A percentile compares a stretch with the other conserved stretches of the same genome.
These are phyloP conservation scores for Cryoendolithus antarcticus DNA, from an alignment of 2,329 filamentous ascomycete genomes.

Conservation along the genomic window DNA sequence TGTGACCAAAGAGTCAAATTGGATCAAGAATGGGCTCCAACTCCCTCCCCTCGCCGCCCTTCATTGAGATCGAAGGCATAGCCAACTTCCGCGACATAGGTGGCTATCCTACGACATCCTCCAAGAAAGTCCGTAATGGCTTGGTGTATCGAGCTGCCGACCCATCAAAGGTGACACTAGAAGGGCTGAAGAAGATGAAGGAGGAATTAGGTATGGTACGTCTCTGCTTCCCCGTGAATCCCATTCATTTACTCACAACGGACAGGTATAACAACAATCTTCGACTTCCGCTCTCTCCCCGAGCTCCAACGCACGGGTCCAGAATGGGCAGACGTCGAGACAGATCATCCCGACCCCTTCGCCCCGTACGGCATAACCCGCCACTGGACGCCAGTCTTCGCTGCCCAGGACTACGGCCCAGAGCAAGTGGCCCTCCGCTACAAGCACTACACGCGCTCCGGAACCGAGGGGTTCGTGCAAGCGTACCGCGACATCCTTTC, in stretches of 20 bases:
- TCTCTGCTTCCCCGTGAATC: background rate
- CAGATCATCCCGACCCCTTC: slow-evolving; percentile 7
- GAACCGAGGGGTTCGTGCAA: slow-evolving; percentile 46
- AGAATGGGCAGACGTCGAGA: slow-evolving; percentile 15
- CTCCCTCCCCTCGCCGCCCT: slow-evolving; percentile 19
- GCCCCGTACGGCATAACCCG: slow-evolving; percentile 38
- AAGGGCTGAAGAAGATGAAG: slow-evolving; percentile 40
- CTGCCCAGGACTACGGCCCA: slow-evolving; percentile 47
- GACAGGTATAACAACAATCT: slow-evolving; percentile 48
- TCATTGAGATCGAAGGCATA: slow-evolving; percentile 41
- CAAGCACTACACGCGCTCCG: slow-evolving; percentile 45
- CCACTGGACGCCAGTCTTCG: slow-evolving; percentile 54
- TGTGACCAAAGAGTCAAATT: too few relatives aligned
- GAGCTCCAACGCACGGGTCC: slow-evolving; percentile 41
- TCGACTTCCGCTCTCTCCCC: slow-evolving; percentile 52
- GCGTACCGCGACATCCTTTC: slow-evolving; percentile 52
- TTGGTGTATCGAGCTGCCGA: slow-evolving; percentile 59
- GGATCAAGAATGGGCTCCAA: too few relatives aligned
- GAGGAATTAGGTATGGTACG: slow-evolving; percentile 20
- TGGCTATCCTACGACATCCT: slow-evolving; percentile 12
- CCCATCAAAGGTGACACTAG: slow-evolving; percentile 44
- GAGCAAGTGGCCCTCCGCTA: slow-evolving; percentile 51
- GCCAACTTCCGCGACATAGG: slow-evolving; percentile 59
- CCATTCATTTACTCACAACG: too few relatives aligned
- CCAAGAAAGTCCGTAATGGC: slow-evolving; percentile 24